Percentiles rank a stretch among this genome's conserved stretches.
Evolutionary conservation across 192 early-diverging fungal species (phyloP).

Genomic region (Coemansia sp.): DNA sequence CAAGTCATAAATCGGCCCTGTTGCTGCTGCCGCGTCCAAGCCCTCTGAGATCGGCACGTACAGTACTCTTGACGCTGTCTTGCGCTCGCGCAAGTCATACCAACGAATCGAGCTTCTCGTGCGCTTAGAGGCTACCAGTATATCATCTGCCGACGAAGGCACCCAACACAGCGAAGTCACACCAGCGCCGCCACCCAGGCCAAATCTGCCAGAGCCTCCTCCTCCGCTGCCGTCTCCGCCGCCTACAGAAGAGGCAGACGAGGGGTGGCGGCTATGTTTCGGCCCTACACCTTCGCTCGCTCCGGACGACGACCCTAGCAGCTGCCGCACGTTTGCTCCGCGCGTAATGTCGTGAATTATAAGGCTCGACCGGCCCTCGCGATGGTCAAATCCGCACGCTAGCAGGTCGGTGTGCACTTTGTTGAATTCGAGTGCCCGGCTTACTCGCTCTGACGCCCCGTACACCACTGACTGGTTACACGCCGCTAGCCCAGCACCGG

Average conservation of each 20-base stretch:
- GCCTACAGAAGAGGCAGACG: conserved; percentile 15
- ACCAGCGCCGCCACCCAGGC: conserved; percentile 17
- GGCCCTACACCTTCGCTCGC: not conserved
- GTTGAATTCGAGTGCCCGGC: conserved; percentile 40
- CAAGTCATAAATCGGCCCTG: conserved; percentile 43
- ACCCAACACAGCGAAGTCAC: conserved; percentile 46
- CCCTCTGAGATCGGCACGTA: conserved; percentile 26
- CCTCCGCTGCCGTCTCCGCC: conserved; percentile 2
- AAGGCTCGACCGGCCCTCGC: conserved; percentile 34
- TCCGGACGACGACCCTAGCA: conserved; percentile 19
- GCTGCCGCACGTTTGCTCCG: conserved; percentile 30
- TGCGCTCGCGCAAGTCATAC: conserved; percentile 39
- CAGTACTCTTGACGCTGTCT: conserved; percentile 23
- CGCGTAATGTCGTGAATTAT: conserved; percentile 35
- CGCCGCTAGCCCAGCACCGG: not conserved
- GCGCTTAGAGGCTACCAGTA: conserved; percentile 34
- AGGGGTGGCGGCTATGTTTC: conserved; percentile 16
- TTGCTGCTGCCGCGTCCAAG: not conserved
- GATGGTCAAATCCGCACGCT: conserved; percentile 45
- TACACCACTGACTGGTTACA: conserved; percentile 12
- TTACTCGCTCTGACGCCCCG: conserved; percentile 18
- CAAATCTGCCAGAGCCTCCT: not conserved
- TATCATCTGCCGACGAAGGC: conserved; percentile 31
- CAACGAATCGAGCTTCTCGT: conserved; percentile 40
- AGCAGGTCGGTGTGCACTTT: conserved; percentile 27